Evolutionary conservation across 208 protist genomes (phyloP).

Genomic region (Trypanosoma theileri): DNA sequence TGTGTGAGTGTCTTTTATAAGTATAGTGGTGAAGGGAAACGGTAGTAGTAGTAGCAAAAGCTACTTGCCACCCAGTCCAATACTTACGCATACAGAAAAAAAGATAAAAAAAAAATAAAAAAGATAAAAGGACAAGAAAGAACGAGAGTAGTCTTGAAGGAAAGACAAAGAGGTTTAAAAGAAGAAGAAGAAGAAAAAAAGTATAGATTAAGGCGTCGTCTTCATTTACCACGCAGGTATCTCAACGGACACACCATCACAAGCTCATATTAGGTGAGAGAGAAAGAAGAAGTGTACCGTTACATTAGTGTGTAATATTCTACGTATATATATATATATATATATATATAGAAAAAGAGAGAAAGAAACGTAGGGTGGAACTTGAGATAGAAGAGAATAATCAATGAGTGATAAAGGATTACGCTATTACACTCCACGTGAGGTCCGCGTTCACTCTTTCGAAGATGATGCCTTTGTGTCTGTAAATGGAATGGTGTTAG

Average conservation of each 20-base stretch:
- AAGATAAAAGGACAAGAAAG: too few species aligned
- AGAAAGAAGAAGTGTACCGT: not conserved
- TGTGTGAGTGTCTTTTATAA: too few species aligned
- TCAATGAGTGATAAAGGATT: slow-evolving; percentile 32
- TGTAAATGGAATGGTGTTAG: slow-evolving; percentile 85
- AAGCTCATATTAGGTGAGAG: not conserved
- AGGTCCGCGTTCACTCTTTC: slow-evolving; percentile 89
- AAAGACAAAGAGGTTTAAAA: not conserved
- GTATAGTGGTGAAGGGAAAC: too few species aligned
- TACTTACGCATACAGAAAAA: too few species aligned
- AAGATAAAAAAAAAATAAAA: too few species aligned
- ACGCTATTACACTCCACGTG: slow-evolving; percentile 87
- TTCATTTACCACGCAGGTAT: not conserved
- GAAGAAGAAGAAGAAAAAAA: not conserved
- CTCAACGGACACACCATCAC: not conserved
- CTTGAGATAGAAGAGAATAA: not conserved
- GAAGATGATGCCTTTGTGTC: slow-evolving; percentile 89
- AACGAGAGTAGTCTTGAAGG: too few species aligned
- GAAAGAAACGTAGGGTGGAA: not conserved
- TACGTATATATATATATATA: slow-evolving; percentile 1
- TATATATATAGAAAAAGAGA: not conserved
- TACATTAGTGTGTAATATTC: too few species aligned
- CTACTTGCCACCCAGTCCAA: too few species aligned
- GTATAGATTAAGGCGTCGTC: not conserved
- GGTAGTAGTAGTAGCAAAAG: too few species aligned